phyloP scores from a whole-genome alignment of 2,329 filamentous ascomycete species.

The Penicillium sp. region DNA sequence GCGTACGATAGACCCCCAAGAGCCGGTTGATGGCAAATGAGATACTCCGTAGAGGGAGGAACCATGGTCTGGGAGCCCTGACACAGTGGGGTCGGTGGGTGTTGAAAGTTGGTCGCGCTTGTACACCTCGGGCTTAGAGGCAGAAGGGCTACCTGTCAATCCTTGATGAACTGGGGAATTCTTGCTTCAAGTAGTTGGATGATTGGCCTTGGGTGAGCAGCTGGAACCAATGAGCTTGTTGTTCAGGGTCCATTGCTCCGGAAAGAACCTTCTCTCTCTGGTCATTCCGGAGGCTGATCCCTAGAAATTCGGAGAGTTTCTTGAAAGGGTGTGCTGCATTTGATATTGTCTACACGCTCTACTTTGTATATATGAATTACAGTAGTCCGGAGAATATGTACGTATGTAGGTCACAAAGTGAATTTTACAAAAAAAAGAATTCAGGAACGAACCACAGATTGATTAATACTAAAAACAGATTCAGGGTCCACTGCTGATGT shows the following conservation, averaged over 20 bases:
- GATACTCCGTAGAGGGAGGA: slow-evolving; percentile 13
- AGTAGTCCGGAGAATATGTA: too few species aligned
- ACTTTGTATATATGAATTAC: neutral
- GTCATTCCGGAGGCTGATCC: slow-evolving; percentile 20
- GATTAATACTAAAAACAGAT: slow-evolving; percentile 26
- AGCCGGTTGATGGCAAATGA: slow-evolving; percentile 24
- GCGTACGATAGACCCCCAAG: slow-evolving; percentile 22
- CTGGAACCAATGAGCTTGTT: slow-evolving; percentile 21
- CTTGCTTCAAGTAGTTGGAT: slow-evolving; percentile 10
- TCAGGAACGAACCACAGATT: slow-evolving; percentile 21
- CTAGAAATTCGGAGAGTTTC: slow-evolving; percentile 17
- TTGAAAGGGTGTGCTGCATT: slow-evolving; percentile 12
- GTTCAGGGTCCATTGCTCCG: slow-evolving; percentile 12
- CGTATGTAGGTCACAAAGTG: neutral
- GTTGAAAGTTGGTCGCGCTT: slow-evolving; percentile 9
- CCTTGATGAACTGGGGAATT: slow-evolving; percentile 26
- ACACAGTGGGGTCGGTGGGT: slow-evolving; percentile 23
- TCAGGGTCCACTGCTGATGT: slow-evolving; percentile 23
- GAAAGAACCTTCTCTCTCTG: slow-evolving; percentile 21
- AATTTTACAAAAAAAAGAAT: neutral
- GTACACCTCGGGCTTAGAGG: slow-evolving; percentile 14
- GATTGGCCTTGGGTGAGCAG: slow-evolving; percentile 23
- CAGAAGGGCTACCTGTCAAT: slow-evolving; percentile 22
- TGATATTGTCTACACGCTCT: neutral
- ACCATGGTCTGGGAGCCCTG: slow-evolving; percentile 28